Conservation (phyloP, 169 alveolate genomes). For the Plasmodium sp. region DNA sequence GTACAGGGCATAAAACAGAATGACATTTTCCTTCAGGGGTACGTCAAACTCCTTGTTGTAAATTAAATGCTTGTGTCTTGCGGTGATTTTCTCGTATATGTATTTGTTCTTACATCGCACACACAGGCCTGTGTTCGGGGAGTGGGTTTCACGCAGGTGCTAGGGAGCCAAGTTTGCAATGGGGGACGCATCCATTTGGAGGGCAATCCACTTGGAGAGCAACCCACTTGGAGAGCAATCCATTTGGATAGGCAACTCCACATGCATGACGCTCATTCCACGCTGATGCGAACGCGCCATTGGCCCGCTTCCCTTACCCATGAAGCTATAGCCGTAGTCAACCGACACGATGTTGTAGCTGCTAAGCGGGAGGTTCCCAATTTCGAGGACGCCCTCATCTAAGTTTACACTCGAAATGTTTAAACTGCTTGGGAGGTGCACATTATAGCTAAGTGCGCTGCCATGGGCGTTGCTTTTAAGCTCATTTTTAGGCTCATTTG, state of each 20-base stretch:
- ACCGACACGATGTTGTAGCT: slow-evolving; percentile 42
- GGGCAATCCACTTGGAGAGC: neutral
- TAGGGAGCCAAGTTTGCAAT: neutral
- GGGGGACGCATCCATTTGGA: neutral
- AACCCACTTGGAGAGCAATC: neutral
- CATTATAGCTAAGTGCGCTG: slow-evolving; percentile 6
- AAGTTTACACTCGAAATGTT: slow-evolving; percentile 20
- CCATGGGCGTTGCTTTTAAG: neutral
- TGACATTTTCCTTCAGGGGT: slow-evolving; percentile 31
- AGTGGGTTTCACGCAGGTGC: neutral
- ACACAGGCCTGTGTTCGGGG: slow-evolving; percentile 27
- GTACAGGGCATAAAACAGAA: slow-evolving; percentile 18
- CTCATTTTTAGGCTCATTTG: neutral
- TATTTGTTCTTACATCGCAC: slow-evolving; percentile 36
- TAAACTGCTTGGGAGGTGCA: slow-evolving; percentile 6
- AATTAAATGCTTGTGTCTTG: slow-evolving; percentile 12
- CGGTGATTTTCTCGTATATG: slow-evolving; percentile 51
- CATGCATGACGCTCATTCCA: neutral
- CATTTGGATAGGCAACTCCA: neutral
- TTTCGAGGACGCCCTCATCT: neutral
- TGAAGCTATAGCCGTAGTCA: slow-evolving; percentile 57
- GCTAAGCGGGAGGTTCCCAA: slow-evolving; percentile 19
- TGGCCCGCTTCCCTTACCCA: slow-evolving; percentile 32
- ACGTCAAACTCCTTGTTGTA: slow-evolving; percentile 19
- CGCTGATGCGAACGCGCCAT: neutral